Evolutionary conservation across 225 moss, liverwort and hornwort genomes (phyloP).

Genomic region (Physcomitrellopsis africana): DNA sequence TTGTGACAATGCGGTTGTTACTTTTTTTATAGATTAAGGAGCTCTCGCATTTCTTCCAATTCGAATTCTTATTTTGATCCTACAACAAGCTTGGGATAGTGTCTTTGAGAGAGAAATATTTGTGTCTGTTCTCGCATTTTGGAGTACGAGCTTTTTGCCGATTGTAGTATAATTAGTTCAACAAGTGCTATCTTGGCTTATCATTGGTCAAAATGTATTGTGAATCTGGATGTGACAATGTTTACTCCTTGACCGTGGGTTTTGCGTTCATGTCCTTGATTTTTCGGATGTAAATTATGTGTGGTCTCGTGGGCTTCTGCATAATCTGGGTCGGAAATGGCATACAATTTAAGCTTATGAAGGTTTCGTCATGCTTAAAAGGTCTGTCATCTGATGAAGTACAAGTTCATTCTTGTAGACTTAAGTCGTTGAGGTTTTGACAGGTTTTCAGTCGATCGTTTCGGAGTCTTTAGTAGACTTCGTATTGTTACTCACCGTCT

Average conservation of each 20-base stretch:
- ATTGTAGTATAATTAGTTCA: not conserved
- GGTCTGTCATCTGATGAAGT: too few species aligned
- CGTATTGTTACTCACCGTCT: not conserved
- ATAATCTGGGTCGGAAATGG: not conserved
- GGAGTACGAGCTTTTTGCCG: not conserved
- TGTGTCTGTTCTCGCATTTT: constrained; percentile 8
- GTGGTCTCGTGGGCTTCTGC: not conserved
- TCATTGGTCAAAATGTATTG: not conserved
- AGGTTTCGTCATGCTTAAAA: too few species aligned
- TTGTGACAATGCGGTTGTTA: not conserved
- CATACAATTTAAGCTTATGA: too few species aligned
- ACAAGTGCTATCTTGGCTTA: too few species aligned
- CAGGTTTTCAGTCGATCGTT: too few species aligned
- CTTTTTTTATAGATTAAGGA: constrained; percentile 18
- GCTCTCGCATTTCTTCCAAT: not conserved
- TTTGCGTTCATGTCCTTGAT: not conserved
- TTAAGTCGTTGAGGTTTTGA: too few species aligned
- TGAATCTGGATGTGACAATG: not conserved
- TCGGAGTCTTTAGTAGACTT: too few species aligned
- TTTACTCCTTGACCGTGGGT: not conserved
- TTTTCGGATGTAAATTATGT: not conserved
- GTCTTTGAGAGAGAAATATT: not conserved
- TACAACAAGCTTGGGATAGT: not conserved
- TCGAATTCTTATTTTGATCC: not conserved
- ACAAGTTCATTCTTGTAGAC: too few species aligned